Percentiles rank a stretch among this genome's conserved stretches.
Evolutionary conservation across 176 grass and related monocot genomes (phyloP).

Genomic region (Zoysia pacifica): DNA sequence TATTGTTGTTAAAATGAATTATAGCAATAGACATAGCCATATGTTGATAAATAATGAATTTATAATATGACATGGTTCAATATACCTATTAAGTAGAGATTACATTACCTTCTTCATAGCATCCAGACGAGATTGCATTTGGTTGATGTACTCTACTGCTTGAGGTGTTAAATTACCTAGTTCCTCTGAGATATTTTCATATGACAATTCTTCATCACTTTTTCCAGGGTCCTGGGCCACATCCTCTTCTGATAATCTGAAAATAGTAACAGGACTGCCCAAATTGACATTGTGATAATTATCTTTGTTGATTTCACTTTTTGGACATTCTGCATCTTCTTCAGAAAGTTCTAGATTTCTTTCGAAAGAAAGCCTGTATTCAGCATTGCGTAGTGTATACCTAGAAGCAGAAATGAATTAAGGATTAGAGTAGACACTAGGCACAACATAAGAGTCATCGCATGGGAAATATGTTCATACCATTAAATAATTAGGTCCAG

Average conservation of each 20-base stretch:
- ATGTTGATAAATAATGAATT: slow-evolving; percentile 12
- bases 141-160: slow-evolving; percentile 70
- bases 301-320: slow-evolving; percentile 45
- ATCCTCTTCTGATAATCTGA: slow-evolving; percentile 62
- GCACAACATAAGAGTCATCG: background rate
- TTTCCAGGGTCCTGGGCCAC: slow-evolving; percentile 32
- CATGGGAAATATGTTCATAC: slow-evolving; percentile 10
- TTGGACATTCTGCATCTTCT: slow-evolving; percentile 54
- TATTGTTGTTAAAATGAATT: background rate
- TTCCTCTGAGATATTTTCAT: slow-evolving; percentile 49
- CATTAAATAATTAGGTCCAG: too few species aligned
- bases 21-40: background rate
- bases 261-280: slow-evolving; percentile 51
- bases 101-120: slow-evolving; percentile 74
- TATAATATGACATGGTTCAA: background rate
- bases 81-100: slow-evolving; percentile 2
- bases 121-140: slow-evolving; percentile 78
- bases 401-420: slow-evolving; percentile 43
- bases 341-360: slow-evolving; percentile 75
- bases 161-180: slow-evolving; percentile 68
- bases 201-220: slow-evolving; percentile 39
- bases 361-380: slow-evolving; percentile 92
- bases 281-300: slow-evolving; percentile 46
- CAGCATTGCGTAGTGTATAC: slow-evolving; percentile 92
- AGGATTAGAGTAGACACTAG: background rate